Conservation (phyloP, 352 stramenopile species). For the Phytopythium kandeliae region DNA sequence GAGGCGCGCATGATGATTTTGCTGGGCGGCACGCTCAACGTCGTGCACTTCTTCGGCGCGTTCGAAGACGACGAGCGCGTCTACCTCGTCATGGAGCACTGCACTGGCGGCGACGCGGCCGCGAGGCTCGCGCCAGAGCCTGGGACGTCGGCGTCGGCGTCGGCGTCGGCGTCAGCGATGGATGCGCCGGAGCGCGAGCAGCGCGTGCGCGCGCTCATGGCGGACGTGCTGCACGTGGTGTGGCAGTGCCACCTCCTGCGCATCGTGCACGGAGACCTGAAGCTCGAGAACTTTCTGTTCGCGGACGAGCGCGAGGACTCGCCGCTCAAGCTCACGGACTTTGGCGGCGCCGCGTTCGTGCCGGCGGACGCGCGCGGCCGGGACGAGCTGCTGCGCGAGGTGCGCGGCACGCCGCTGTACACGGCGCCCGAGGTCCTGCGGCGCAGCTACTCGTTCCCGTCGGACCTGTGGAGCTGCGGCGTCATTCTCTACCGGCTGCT, state of each 20-base stretch:
- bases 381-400: constrained; percentile 22
- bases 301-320: constrained; percentile 48
- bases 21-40: constrained; percentile 70
- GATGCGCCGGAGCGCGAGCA: constrained; percentile 19
- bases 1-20: constrained; percentile 75
- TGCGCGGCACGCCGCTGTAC: constrained; percentile 68
- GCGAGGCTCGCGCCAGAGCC: constrained; percentile 19
- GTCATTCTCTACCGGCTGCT: constrained; percentile 73
- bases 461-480: constrained; percentile 75
- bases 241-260: constrained; percentile 72
- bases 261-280: constrained; percentile 72
- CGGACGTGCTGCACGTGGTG: constrained; percentile 72
- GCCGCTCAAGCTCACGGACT: constrained; percentile 75
- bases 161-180: no score
- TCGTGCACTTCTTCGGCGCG: constrained; percentile 77
- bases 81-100: constrained; percentile 80
- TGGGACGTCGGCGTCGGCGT: no score
- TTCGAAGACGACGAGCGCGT: constrained; percentile 72
- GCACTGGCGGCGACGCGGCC: constrained; percentile 57
- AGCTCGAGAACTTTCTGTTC: constrained; percentile 82
- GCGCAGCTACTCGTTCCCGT: constrained; percentile 57
- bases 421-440: constrained; percentile 67
- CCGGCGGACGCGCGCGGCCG: constrained; percentile 14
- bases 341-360: constrained; percentile 63
- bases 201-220: constrained; percentile 58